Base-by-base conservation (phyloP, 2,329 filamentous ascomycete genomes). In the Ceratocystis papillata region DNA sequence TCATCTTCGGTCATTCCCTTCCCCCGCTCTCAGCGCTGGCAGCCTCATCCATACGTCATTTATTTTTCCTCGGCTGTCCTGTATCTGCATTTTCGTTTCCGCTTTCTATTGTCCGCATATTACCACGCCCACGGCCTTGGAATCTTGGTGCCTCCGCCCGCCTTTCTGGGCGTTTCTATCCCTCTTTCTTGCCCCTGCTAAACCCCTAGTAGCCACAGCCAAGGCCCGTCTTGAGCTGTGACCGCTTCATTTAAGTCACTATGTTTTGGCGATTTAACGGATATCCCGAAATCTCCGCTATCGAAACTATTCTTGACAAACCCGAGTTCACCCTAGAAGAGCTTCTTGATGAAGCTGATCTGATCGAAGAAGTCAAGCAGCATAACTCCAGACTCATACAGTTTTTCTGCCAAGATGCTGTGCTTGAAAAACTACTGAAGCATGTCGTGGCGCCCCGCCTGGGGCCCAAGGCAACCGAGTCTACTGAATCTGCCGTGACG, bases 261-360 rank as follows among this genome's bases (percentile, higher is more conserved):
- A 99, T 99, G 94, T 99, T 99, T 79, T 99, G 94, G 94, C 88
- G 93, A 79, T 99, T 97, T 83, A 93, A 94, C 83, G 91, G 91
- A 74, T 97, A 97, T 83, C 90, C 92, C 81, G 96, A 90, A 82
- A 88, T 96, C 78, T 96, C 93, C 73, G 88, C 92, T 74, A 90
- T 99, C 77, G 94, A 97, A 78, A 91, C 87, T 71, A 89, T 99
- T 73, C 90, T 99, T 75, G 94, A 99, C 75, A 96, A 96, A 77
- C 86, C 95, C 72, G 89, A 96, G 77, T 92, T 96, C 75, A 91
- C 89, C 64, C 87, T 97, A 70, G 94, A 99, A 77, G 93, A 97
- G 75, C 82, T 99, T 68, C 85, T 99, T 69, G 92, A 97, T 76
- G 94, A 99, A 81, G 88, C 89, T 73, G 94, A 99, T 75, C 79